Percentiles rank a stretch among this genome's conserved stretches.
These are phyloP conservation scores for Monascus ruber DNA, from an alignment of 2,329 filamentous ascomycete species.

Conservation along the genomic window DNA sequence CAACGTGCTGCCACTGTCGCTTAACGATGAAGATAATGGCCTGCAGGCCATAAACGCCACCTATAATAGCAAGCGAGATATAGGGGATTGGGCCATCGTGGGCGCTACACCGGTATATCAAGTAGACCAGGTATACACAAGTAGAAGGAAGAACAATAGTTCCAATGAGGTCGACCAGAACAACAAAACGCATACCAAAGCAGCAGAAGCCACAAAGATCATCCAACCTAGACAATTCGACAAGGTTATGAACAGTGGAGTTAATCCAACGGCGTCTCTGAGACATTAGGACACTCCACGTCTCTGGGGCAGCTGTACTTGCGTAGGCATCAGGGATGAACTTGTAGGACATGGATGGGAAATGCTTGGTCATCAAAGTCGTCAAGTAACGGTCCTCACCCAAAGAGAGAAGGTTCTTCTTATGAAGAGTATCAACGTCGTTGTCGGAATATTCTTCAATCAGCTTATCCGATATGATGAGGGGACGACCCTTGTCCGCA, in stretches of 20 bases:
- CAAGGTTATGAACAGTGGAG: slow-evolving; percentile 93
- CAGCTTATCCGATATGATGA: slow-evolving; percentile 83
- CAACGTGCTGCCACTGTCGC: slow-evolving; percentile 94
- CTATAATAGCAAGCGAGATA: slow-evolving; percentile 81
- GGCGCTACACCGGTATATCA: slow-evolving; percentile 68
- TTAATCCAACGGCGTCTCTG: slow-evolving; percentile 99
- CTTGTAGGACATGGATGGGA: slow-evolving; percentile 91
- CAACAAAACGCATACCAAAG: slow-evolving; percentile 95
- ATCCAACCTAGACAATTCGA: slow-evolving; percentile 77
- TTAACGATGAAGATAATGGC: slow-evolving; percentile 94
- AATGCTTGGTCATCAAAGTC: slow-evolving; percentile 96
- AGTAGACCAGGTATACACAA: slow-evolving; percentile 72
- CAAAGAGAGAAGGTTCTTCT: slow-evolving; percentile 83
- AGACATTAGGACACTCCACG: slow-evolving; percentile 89
- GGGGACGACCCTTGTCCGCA: slow-evolving; percentile 81
- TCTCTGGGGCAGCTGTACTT: slow-evolving; percentile 84
- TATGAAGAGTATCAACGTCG: slow-evolving; percentile 85
- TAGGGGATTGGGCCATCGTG: slow-evolving; percentile 64
- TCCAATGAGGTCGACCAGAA: slow-evolving; percentile 86
- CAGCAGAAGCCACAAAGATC: slow-evolving; percentile 98
- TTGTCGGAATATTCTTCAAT: slow-evolving; percentile 83
- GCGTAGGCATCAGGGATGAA: slow-evolving; percentile 90
- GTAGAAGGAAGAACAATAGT: slow-evolving; percentile 87
- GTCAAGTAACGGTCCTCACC: slow-evolving; percentile 97
- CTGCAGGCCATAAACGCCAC: slow-evolving; percentile 87